A percentile compares a stretch with the other conserved stretches of the same genome.
phyloP scores from a whole-genome alignment of 2,329 filamentous ascomycete species.

The Xylaria sp. region DNA sequence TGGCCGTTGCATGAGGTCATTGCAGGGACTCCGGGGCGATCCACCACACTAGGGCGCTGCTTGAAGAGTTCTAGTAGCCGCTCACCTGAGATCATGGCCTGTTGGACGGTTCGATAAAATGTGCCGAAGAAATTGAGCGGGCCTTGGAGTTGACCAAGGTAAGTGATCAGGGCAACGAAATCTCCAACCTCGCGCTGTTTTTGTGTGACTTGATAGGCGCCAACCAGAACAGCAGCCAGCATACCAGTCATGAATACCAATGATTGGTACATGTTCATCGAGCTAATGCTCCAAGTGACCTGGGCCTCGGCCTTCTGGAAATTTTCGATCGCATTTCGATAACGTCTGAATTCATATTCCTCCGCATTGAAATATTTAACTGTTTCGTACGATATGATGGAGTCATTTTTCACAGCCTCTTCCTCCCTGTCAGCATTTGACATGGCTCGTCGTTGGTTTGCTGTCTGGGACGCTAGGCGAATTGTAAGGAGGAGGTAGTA shows the following conservation, averaged over 20 bases:
- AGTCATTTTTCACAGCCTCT: conserved; percentile 98
- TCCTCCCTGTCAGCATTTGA: conserved; percentile 95
- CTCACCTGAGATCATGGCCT: conserved; percentile 97
- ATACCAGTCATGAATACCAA: conserved; percentile 83
- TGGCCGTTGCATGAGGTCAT: conserved; percentile 79
- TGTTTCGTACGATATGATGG: conserved; percentile 97
- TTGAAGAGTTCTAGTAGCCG: conserved; percentile 96
- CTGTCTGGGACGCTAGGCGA: conserved; percentile 92
- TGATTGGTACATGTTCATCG: conserved; percentile 85
- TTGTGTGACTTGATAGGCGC: conserved; percentile 79
- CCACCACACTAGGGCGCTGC: conserved; percentile 90
- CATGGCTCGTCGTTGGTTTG: conserved; percentile 91
- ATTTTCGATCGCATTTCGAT: conserved; percentile 74
- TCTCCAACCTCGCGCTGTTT: conserved; percentile 74
- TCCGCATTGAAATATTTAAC: conserved; percentile 93
- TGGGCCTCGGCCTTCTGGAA: conserved; percentile 81
- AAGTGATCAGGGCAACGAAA: conserved; percentile 79
- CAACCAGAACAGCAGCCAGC: conserved; percentile 76
- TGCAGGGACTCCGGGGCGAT: conserved; percentile 72
- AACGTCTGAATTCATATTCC: conserved; percentile 79
- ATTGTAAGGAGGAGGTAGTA: conserved; percentile 97
- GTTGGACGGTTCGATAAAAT: conserved; percentile 95
- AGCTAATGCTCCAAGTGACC: conserved; percentile 79
- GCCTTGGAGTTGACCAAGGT: conserved; percentile 82
- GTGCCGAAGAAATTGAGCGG: conserved; percentile 91